Percentiles rank a stretch among this genome's conserved stretches.
Conservation (phyloP, 2,329 filamentous ascomycete species). For the Pyrenochaeta sp. region DNA sequence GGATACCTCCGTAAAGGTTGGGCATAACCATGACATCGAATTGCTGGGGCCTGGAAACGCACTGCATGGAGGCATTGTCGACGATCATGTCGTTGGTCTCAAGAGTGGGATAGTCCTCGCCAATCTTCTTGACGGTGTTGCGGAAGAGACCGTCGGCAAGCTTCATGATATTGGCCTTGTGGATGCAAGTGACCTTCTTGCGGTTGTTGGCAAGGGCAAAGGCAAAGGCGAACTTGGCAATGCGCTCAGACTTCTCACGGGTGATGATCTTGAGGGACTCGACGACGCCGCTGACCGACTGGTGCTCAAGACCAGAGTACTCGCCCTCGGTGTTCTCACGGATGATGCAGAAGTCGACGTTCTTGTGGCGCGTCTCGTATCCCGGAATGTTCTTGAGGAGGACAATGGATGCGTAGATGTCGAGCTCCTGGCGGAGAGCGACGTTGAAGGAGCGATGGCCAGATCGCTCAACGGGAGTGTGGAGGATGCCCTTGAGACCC, state of each 20-base stretch:
- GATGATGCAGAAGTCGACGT: slow-evolving; percentile 98
- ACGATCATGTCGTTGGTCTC: slow-evolving; percentile 99
- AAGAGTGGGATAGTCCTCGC: slow-evolving; percentile 93
- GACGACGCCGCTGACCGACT: slow-evolving; percentile 94
- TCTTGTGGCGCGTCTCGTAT: slow-evolving; percentile 95
- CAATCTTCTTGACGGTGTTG: slow-evolving; percentile 91
- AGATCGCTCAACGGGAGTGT: slow-evolving; percentile 95
- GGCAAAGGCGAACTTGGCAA: slow-evolving; percentile 97
- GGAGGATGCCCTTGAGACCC: slow-evolving; percentile 97
- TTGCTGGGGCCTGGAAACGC: slow-evolving; percentile 93
- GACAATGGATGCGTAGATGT: slow-evolving; percentile 98
- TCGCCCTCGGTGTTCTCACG: slow-evolving; percentile 99
- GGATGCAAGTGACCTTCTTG: slow-evolving; percentile 99
- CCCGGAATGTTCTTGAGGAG: slow-evolving; percentile 99
- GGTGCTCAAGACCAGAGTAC: slow-evolving; percentile 98
- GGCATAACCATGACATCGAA: slow-evolving; percentile 99
- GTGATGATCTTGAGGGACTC: slow-evolving; percentile 99
- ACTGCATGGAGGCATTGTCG: slow-evolving; percentile 99
- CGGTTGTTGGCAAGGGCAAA: slow-evolving; percentile 98
- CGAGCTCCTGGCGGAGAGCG: slow-evolving; percentile 96
- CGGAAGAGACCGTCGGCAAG: slow-evolving; percentile 98
- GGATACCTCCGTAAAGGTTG: slow-evolving; percentile 97
- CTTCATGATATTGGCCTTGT: slow-evolving; percentile 99
- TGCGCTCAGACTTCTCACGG: slow-evolving; percentile 97
- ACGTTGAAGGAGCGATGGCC: slow-evolving; percentile 99